Evolutionary conservation across 352 stramenopile genomes (phyloP), one percentile per base, ranked within the genome.

Genomic region (Blastocystis sp.): DNA sequence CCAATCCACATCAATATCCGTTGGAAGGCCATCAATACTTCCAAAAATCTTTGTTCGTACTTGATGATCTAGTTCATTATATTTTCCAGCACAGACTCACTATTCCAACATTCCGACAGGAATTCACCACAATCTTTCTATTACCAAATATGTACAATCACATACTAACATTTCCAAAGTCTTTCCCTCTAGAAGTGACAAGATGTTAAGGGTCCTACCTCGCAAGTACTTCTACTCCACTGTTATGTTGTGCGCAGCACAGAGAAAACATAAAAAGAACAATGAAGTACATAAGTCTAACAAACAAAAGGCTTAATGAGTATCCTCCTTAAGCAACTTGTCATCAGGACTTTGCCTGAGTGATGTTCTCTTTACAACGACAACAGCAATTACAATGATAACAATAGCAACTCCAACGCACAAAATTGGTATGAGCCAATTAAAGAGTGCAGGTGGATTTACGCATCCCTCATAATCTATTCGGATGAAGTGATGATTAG

Each of bases 71-170:
- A 62, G 0, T 24, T n/a, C n/a, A 5, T 33, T 27, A 42, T 19
- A 4, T 24, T n/a, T 22, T 22, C 59, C 7, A 3, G 9, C 15
- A 62, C 19, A 19, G 11, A 60, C 17, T 62, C 19, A 81, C 70
- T 62, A 19, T 62, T n/a, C 70, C 40, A 81, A 64, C 70, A 81
- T 17, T 81, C 70, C 19, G 69, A 81, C 9, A 81, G 5, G 37
- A 59, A 81, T 33, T 51, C 42, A 37, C 69, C 69, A 30, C 42
- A 62, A 81, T 62, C 69, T 81, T 64, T 35, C 6, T 64, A 54
- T 54, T 56, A 77, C n/a, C 5, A 44, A 15, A 24, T 22, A 27
- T 24, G 3, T 30, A 77, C 6, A 17, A 5, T 24, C 15, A 24
- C 66, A 3, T 53, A 77, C 66, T 77, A 30, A 77, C 37, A 54